These are phyloP conservation scores for Hortiboletus flavorubellus DNA, from an alignment of 768 basidiomycete genomes.

Conservation along the genomic window DNA sequence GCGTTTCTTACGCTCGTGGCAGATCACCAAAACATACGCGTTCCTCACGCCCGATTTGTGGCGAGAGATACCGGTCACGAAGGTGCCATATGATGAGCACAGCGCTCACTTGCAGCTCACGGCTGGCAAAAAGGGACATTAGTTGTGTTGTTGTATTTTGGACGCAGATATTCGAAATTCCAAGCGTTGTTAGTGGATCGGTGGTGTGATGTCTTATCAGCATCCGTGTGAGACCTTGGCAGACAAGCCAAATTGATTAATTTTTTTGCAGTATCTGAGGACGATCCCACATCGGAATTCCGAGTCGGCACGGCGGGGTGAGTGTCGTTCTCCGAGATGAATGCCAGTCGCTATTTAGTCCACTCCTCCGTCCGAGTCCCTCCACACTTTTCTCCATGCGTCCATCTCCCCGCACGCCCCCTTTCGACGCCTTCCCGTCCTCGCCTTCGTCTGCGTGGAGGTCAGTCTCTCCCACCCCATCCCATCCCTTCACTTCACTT, in stretches of 20 bases:
- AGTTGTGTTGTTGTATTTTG: conserved; percentile 24
- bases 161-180: conserved; percentile 1
- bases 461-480: conserved; percentile 12
- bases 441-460: conserved; percentile 27
- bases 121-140: conserved; percentile 71
- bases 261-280: neutral
- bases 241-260: neutral
- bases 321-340: conserved; percentile 8
- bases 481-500: neutral
- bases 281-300: neutral
- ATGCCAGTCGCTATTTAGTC: conserved; percentile 10
- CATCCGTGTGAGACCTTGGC: no score
- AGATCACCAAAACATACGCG: conserved; percentile 97
- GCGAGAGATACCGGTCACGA: conserved; percentile 89
- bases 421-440: conserved; percentile 4
- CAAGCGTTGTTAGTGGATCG: neutral
- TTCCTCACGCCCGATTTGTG: conserved; percentile 99
- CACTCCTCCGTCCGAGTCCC: neutral
- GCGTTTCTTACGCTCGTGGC: conserved; percentile 1
- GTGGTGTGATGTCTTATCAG: neutral
- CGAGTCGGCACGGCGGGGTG: conserved; percentile 4
- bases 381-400: neutral
- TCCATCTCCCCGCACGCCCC: neutral
- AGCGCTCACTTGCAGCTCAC: conserved; percentile 86
- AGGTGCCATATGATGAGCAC: conserved; percentile 93